Conservation (phyloP, 805 yeast genomes). For the Saturnispora silvae region DNA sequence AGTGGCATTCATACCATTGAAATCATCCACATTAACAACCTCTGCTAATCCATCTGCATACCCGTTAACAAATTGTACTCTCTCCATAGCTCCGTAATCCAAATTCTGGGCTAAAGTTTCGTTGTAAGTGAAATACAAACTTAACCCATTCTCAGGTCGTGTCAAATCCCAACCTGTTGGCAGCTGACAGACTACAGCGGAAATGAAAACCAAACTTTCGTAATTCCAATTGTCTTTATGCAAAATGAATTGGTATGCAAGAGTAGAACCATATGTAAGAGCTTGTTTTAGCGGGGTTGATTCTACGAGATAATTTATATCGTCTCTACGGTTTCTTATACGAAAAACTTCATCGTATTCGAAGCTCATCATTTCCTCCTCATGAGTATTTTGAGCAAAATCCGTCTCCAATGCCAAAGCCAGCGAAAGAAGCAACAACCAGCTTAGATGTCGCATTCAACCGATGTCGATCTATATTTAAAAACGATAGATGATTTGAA, state of each 20-base stretch:
- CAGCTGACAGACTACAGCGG: conserved; percentile 40
- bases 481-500: too few species aligned
- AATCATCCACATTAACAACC: neutral
- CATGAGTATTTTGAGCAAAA: too few species aligned
- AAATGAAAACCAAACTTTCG: conserved; percentile 37
- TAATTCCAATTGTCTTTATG: conserved; percentile 22
- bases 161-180: conserved; percentile 16
- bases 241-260: conserved; percentile 6
- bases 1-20: too few species aligned
- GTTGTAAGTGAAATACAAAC: conserved; percentile 21
- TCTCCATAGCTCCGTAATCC: conserved; percentile 10
- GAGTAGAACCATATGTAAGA: conserved; percentile 6
- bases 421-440: too few species aligned
- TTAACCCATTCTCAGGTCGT: conserved; percentile 16
- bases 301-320: neutral
- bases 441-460: too few species aligned
- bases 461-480: too few species aligned
- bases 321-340: neutral
- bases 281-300: neutral
- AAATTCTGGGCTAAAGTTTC: conserved; percentile 10
- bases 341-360: too few species aligned
- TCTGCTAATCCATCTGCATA: conserved; percentile 18
- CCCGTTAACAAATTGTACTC: conserved; percentile 17
- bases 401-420: too few species aligned
- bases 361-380: too few species aligned